Evolutionary conservation across 148 eudicot species (phyloP).

Genomic region (Chenopodium formosanum): DNA sequence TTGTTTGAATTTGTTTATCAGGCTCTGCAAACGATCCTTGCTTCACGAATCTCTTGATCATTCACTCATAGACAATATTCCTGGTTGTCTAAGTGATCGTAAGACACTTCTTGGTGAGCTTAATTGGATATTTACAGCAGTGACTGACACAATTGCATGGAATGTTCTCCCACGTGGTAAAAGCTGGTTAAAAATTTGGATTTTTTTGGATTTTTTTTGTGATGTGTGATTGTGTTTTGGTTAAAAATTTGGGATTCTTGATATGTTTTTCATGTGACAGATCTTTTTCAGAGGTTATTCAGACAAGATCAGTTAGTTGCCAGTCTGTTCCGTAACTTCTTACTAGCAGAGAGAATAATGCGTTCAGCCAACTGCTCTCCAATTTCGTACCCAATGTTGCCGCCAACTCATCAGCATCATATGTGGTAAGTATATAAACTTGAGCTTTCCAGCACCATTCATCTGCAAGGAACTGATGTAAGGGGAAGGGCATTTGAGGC

Average conservation of each 20-base stretch:
- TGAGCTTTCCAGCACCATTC: not conserved
- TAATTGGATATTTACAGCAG: constrained; percentile 96
- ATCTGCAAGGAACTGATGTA: too few species aligned
- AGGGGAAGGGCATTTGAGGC: too few species aligned
- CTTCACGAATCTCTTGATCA: constrained; percentile 69
- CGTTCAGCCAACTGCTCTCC: constrained; percentile 98
- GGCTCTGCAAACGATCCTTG: constrained; percentile 92
- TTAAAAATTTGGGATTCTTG: not conserved
- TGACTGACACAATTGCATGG: constrained; percentile 99
- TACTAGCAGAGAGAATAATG: constrained; percentile 98
- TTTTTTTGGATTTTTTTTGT: not conserved
- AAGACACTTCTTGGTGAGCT: constrained; percentile 97
- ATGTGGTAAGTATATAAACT: constrained; percentile 62
- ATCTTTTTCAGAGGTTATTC: constrained; percentile 86
- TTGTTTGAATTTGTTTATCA: constrained; percentile 25
- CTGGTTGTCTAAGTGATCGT: constrained; percentile 93
- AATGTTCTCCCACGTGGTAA: constrained; percentile 96
- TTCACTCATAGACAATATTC: constrained; percentile 84
- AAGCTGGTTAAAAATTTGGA: not conserved
- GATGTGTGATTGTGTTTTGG: not conserved
- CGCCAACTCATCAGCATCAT: constrained; percentile 97
- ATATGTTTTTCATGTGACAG: constrained; percentile 36
- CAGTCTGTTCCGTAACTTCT: constrained; percentile 87
- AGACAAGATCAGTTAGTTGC: constrained; percentile 98
- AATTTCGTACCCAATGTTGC: constrained; percentile 82